Evolutionary conservation across 805 yeast species (phyloP).

Genomic region (Dipodascus albidus): DNA sequence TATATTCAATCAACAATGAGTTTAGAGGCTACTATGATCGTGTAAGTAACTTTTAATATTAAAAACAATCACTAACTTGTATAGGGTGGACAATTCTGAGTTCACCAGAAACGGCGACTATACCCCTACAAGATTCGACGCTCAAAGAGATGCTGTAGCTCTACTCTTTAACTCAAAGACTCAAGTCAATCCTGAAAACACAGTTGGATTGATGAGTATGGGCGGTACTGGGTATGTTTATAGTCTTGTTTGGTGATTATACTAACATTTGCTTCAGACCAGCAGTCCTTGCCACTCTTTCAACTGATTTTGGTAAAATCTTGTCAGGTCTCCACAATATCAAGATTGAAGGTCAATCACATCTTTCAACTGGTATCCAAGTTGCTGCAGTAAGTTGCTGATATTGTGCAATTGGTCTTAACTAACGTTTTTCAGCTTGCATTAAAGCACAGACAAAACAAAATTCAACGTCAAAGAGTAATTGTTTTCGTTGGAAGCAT

Average conservation of each 20-base stretch:
- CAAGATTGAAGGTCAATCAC: constrained; percentile 53
- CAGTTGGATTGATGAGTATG: constrained; percentile 83
- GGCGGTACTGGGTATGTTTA: constrained; percentile 45
- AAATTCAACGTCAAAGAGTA: constrained; percentile 82
- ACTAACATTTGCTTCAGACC: constrained; percentile 35
- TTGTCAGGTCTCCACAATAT: constrained; percentile 73
- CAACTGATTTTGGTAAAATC: constrained; percentile 77
- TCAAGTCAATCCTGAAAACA: constrained; percentile 83
- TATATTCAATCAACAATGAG: constrained; percentile 42
- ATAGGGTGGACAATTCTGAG: constrained; percentile 80
- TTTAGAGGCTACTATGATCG: constrained; percentile 91
- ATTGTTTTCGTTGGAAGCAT: constrained; percentile 87
- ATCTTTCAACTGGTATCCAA: constrained; percentile 75
- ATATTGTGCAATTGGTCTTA: too few relatives aligned
- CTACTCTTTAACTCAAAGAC: constrained; percentile 77
- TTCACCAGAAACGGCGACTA: constrained; percentile 94
- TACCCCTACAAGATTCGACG: constrained; percentile 76
- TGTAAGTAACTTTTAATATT: constrained; percentile 26
- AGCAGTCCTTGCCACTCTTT: constrained; percentile 77
- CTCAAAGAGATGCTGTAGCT: constrained; percentile 85
- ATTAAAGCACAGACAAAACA: constrained; percentile 91
- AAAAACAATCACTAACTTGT: neutral
- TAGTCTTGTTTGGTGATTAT: constrained; percentile 3
- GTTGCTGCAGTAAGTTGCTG: constrained; percentile 52
- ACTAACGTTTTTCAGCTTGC: constrained; percentile 37